Conservation (phyloP, 169 alveolate species). For the Plasmodium reichenowi region DNA sequence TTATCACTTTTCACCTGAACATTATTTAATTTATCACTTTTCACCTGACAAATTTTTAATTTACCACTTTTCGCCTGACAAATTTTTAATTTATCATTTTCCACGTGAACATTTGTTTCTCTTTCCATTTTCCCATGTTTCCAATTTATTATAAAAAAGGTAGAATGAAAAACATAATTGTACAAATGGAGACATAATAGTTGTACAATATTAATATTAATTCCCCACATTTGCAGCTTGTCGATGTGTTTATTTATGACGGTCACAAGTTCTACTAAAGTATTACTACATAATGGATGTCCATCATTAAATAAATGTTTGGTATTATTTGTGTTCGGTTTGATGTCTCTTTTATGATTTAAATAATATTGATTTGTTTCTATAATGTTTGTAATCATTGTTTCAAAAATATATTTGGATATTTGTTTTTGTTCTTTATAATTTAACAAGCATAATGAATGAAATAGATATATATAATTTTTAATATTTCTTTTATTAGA, state of each 20-base stretch:
- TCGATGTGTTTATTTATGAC: slow-evolving; percentile 23
- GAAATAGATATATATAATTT: slow-evolving; percentile 17
- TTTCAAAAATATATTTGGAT: slow-evolving; percentile 1
- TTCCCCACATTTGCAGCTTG: neutral
- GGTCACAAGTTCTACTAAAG: slow-evolving; percentile 21
- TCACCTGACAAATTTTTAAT: no score
- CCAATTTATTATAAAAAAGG: neutral
- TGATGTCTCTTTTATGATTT: neutral
- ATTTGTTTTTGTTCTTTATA: slow-evolving; percentile 17
- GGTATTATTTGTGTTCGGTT: neutral
- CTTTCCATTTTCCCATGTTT: neutral
- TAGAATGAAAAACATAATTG: slow-evolving; percentile 8
- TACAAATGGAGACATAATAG: slow-evolving; percentile 21
- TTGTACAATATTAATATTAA: neutral
- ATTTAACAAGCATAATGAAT: slow-evolving; percentile 14
- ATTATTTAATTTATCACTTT: neutral
- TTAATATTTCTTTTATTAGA: neutral
- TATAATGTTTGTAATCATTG: slow-evolving; percentile 1
- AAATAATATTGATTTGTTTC: neutral
- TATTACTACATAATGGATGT: slow-evolving; percentile 9
- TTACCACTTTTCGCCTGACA: neutral
- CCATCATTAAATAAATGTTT: neutral
- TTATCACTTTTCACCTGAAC: neutral
- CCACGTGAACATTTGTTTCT: neutral
- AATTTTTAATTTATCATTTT: no score